Percentiles rank a stretch among this genome's conserved stretches.
Evolutionary conservation across 345 rosid species (phyloP).

Genomic region (Eucalyptus regnans): DNA sequence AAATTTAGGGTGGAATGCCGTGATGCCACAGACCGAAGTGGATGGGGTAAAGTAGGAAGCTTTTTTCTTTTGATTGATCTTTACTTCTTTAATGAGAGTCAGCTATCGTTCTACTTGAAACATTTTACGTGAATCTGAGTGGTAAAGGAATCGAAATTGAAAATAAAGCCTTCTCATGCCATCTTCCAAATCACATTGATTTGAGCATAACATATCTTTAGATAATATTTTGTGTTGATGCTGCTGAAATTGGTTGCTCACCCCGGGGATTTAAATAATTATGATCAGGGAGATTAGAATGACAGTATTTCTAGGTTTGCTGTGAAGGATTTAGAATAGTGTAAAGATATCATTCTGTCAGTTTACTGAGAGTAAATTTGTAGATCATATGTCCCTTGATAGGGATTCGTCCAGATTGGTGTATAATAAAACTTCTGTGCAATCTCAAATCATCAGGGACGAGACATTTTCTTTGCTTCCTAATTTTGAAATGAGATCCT

Average conservation of each 20-base stretch:
- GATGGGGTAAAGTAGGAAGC: constrained; percentile 59
- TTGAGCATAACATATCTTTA: neutral
- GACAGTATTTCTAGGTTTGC: neutral
- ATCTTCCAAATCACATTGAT: neutral
- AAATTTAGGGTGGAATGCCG: constrained; percentile 83
- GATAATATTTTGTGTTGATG: neutral
- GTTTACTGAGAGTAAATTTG: neutral
- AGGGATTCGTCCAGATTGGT: neutral
- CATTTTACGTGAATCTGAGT: neutral
- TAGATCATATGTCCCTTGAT: neutral
- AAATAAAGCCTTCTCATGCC: neutral
- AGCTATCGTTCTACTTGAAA: neutral
- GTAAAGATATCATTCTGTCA: neutral
- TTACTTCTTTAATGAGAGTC: neutral
- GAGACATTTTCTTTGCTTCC: neutral
- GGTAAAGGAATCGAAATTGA: neutral
- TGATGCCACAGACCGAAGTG: constrained; percentile 78
- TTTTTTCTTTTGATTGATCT: neutral
- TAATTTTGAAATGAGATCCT: neutral
- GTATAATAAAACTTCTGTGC: neutral
- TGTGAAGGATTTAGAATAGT: neutral
- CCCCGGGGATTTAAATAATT: neutral
- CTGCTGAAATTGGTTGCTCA: neutral
- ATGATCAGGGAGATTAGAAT: neutral
- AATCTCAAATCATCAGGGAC: neutral